These are phyloP conservation scores for Ceratocystis albifundus DNA, from an alignment of 2,329 filamentous ascomycete species.

Conservation along the genomic window DNA sequence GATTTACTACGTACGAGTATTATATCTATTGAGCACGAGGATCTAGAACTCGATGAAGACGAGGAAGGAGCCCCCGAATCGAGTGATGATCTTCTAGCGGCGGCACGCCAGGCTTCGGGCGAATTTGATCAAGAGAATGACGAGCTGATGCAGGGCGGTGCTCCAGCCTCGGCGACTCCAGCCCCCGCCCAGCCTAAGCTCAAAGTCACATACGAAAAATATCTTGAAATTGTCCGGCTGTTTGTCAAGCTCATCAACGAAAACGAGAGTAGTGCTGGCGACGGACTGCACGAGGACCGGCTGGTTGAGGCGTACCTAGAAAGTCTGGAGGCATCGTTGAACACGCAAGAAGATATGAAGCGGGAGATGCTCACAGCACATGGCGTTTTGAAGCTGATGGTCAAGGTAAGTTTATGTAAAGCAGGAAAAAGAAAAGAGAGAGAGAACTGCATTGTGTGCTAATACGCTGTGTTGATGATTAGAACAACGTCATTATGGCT, in stretches of 20 bases:
- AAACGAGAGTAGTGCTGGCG: slow-evolving; percentile 62
- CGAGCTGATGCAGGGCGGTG: slow-evolving; percentile 27
- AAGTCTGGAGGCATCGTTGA: slow-evolving; percentile 72
- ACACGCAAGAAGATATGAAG: slow-evolving; percentile 70
- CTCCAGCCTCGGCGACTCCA: slow-evolving; percentile 33
- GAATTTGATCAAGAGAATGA: slow-evolving; percentile 32
- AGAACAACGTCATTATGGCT: slow-evolving; percentile 82
- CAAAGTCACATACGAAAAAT: slow-evolving; percentile 92
- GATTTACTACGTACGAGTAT: slow-evolving; percentile 87
- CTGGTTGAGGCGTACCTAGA: slow-evolving; percentile 86
- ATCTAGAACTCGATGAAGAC: slow-evolving; percentile 74
- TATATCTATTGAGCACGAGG: slow-evolving; percentile 94
- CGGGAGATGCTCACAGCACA: slow-evolving; percentile 58
- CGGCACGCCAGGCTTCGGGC: slow-evolving; percentile 40
- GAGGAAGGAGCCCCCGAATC: slow-evolving; percentile 44
- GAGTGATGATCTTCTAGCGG: slow-evolving; percentile 29
- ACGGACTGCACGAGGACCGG: slow-evolving; percentile 74
- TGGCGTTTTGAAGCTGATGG: slow-evolving; percentile 90
- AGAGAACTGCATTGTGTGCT: slow-evolving; percentile 29
- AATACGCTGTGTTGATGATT: slow-evolving; percentile 33
- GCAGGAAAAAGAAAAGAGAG: background rate
- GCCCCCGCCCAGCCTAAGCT: slow-evolving; percentile 52
- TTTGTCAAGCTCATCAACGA: slow-evolving; percentile 74
- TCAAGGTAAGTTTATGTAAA: slow-evolving; percentile 59
- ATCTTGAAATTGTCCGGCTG: slow-evolving; percentile 77